These are phyloP conservation scores for Hemileccinum rubropunctum DNA, from an alignment of 768 basidiomycete species.

Conservation along the genomic window DNA sequence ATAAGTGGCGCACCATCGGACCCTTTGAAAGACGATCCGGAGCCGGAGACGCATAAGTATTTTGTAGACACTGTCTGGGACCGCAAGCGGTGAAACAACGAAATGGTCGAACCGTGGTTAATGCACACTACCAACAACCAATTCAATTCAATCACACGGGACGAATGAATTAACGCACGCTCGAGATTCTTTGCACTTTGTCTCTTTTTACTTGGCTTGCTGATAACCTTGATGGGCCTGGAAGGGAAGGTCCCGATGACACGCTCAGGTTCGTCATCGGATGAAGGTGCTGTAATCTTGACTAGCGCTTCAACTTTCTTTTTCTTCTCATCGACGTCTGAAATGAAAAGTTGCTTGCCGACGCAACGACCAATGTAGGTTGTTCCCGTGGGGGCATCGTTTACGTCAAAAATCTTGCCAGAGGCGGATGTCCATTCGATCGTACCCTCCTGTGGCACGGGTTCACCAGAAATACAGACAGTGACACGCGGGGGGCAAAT, in stretches of 20 bases:
- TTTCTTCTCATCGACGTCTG: slow-evolving; percentile 92
- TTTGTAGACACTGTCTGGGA: slow-evolving; percentile 96
- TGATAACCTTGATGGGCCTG: slow-evolving; percentile 96
- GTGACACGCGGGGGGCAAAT: slow-evolving; percentile 77
- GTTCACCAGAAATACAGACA: slow-evolving; percentile 90
- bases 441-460: slow-evolving; percentile 77
- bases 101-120: slow-evolving; percentile 93
- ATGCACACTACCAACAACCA: slow-evolving; percentile 69
- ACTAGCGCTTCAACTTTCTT: slow-evolving; percentile 94
- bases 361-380: slow-evolving; percentile 93
- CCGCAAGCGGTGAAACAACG: slow-evolving; percentile 91
- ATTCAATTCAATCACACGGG: slow-evolving; percentile 14
- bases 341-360: slow-evolving; percentile 93
- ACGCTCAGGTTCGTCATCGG: slow-evolving; percentile 78
- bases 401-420: slow-evolving; percentile 81
- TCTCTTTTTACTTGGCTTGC: slow-evolving; percentile 96
- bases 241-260: slow-evolving; percentile 89
- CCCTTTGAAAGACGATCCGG: slow-evolving; percentile 87
- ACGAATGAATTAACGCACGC: slow-evolving; percentile 50
- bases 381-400: slow-evolving; percentile 73
- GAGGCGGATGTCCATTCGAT: slow-evolving; percentile 86
- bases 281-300: slow-evolving; percentile 77
- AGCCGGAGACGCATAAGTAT: slow-evolving; percentile 93
- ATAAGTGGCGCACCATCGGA: slow-evolving; percentile 87
- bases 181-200: slow-evolving; percentile 92